These are phyloP conservation scores for Gonapodya prolifera DNA, from an alignment of 192 early-diverging fungal species.

Conservation along the genomic window DNA sequence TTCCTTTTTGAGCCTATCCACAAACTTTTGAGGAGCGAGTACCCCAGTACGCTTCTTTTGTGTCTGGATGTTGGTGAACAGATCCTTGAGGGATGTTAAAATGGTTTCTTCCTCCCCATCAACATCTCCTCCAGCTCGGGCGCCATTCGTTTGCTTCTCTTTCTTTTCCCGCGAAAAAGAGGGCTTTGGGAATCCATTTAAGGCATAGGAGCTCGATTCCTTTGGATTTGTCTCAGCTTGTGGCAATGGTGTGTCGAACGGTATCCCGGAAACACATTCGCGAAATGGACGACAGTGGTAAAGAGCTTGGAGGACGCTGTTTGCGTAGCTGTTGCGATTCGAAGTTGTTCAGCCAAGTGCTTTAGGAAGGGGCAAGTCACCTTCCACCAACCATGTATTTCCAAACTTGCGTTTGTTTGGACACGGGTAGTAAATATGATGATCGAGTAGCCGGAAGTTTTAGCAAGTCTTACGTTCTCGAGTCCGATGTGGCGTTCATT, in stretches of 20 bases:
- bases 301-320: conserved; percentile 89
- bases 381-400: conserved; percentile 59
- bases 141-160: background rate
- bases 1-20: conserved; percentile 79
- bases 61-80: conserved; percentile 71
- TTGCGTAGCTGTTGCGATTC: conserved; percentile 60
- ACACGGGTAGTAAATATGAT: conserved; percentile 1
- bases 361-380: conserved; percentile 6
- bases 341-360: background rate
- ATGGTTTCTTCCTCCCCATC: conserved; percentile 53
- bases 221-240: background rate
- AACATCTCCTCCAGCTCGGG: conserved; percentile 6
- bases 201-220: background rate
- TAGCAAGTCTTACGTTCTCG: conserved; percentile 62
- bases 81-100: conserved; percentile 67
- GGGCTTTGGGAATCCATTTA: background rate
- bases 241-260: background rate
- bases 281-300: conserved; percentile 93
- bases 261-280: conserved; percentile 50
- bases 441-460: no score
- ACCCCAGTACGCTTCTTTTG: conserved; percentile 75
- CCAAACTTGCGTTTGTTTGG: conserved; percentile 44
- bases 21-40: conserved; percentile 70
- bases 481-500: conserved; percentile 75
- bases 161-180: background rate